These are phyloP conservation scores for Fusarium kyushuense DNA, from an alignment of 2,329 filamentous ascomycete genomes.

Conservation along the genomic window DNA sequence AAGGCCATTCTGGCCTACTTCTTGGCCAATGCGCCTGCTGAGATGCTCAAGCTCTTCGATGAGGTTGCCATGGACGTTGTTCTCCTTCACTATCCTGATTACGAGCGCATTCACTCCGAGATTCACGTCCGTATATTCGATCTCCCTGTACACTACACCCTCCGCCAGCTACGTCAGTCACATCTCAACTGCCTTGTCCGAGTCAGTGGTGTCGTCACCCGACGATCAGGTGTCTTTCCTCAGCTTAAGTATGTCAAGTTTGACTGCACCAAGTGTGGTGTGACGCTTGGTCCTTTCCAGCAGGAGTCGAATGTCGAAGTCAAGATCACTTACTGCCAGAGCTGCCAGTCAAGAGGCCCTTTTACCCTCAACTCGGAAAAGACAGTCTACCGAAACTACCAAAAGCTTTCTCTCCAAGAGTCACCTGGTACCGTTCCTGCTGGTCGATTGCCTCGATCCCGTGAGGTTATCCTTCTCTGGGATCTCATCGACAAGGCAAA, in stretches of 20 bases:
- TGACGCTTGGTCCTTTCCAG: constrained; percentile 94
- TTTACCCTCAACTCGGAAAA: constrained; percentile 97
- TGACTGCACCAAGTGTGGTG: constrained; percentile 92
- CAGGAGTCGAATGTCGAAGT: constrained; percentile 97
- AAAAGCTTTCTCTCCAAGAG: constrained; percentile 96
- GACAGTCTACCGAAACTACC: constrained; percentile 98
- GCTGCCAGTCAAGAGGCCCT: constrained; percentile 93
- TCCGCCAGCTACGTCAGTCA: constrained; percentile 92
- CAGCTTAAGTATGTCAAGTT: constrained; percentile 99
- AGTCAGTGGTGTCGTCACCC: constrained; percentile 94
- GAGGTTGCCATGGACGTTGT: constrained; percentile 97
- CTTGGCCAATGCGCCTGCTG: constrained; percentile 92
- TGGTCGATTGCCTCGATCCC: constrained; percentile 89
- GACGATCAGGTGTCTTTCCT: constrained; percentile 94
- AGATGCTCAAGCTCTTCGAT: constrained; percentile 96
- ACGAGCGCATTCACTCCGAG: constrained; percentile 96
- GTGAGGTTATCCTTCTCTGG: constrained; percentile 95
- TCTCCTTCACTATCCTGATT: constrained; percentile 95
- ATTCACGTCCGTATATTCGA: constrained; percentile 98
- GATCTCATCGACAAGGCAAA: constrained; percentile 97
- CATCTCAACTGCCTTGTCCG: constrained; percentile 96
- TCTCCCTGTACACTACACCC: constrained; percentile 92
- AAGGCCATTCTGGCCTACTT: constrained; percentile 97
- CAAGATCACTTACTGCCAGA: constrained; percentile 95
- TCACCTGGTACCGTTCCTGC: constrained; percentile 97